phyloP scores from a whole-genome alignment of 2,329 filamentous ascomycete species.

The Colletotrichum euphorbiae region DNA sequence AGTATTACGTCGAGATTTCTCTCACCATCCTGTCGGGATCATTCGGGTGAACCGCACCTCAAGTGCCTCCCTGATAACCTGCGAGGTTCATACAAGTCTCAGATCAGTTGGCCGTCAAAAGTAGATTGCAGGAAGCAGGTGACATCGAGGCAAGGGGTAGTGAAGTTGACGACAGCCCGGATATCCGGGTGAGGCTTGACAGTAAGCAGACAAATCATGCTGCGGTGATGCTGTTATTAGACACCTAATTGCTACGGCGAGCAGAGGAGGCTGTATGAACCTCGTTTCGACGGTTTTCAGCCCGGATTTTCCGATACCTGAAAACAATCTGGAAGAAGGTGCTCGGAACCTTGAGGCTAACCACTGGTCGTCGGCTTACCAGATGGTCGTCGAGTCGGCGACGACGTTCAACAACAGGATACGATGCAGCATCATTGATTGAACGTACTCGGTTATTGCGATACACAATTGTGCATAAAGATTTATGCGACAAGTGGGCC shows the following conservation, averaged over 20 bases:
- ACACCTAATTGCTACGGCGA: too few species aligned
- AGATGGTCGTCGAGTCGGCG: too few species aligned
- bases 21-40: neutral
- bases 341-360: too few species aligned
- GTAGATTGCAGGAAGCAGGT: neutral
- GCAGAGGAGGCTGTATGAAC: too few species aligned
- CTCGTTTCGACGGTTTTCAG: too few species aligned
- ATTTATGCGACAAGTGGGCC: slow-evolving; percentile 2
- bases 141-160: neutral
- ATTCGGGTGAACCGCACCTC: neutral
- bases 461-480: neutral
- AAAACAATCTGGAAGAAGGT: neutral
- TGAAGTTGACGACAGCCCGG: neutral
- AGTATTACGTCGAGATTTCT: neutral
- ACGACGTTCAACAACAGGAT: neutral
- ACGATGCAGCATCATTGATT: neutral
- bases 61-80: slow-evolving; percentile 9
- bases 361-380: too few species aligned
- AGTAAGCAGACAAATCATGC: too few species aligned
- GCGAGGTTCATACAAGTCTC: slow-evolving; percentile 10
- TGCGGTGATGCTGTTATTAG: too few species aligned
- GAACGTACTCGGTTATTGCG: neutral
- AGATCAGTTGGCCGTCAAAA: slow-evolving; percentile 4
- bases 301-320: too few species aligned
- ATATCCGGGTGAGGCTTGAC: neutral